Evolutionary conservation across 2,329 filamentous ascomycete genomes (phyloP).

Genomic region (Diplodia corticola): DNA sequence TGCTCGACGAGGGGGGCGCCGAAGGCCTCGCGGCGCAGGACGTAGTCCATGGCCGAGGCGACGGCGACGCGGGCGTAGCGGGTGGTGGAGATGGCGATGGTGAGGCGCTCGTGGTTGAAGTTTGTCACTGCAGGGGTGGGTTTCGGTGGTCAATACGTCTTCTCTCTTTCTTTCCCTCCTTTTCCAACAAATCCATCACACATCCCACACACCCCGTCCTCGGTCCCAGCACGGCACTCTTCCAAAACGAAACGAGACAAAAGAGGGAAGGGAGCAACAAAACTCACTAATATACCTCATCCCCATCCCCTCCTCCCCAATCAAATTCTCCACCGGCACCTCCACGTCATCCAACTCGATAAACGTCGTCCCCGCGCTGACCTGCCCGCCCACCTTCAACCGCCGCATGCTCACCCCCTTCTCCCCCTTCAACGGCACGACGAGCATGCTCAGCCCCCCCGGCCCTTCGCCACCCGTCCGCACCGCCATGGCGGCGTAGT

Average conservation of each 20-base stretch:
- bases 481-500: constrained; percentile 70
- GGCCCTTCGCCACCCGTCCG: constrained; percentile 62
- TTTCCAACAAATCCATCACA: too few species aligned
- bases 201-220: too few species aligned
- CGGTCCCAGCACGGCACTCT: too few species aligned
- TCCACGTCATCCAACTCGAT: constrained; percentile 75
- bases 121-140: constrained; percentile 59
- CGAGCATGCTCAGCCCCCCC: constrained; percentile 63
- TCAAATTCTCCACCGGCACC: constrained; percentile 68
- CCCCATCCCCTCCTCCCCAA: constrained; percentile 68
- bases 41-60: constrained; percentile 61
- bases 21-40: constrained; percentile 66
- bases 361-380: constrained; percentile 68
- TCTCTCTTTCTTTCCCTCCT: not conserved
- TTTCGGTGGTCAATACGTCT: not conserved
- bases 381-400: constrained; percentile 66
- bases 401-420: constrained; percentile 68
- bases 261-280: too few species aligned
- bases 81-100: constrained; percentile 65
- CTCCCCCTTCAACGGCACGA: constrained; percentile 68
- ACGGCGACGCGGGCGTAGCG: constrained; percentile 64
- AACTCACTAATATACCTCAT: constrained; percentile 65
- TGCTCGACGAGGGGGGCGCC: constrained; percentile 71
- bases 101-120: constrained; percentile 76
- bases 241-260: too few species aligned